These are phyloP conservation scores for Xanthoparmelia taractica DNA, from an alignment of 495 filamentous ascomycete species.

Conservation along the genomic window DNA sequence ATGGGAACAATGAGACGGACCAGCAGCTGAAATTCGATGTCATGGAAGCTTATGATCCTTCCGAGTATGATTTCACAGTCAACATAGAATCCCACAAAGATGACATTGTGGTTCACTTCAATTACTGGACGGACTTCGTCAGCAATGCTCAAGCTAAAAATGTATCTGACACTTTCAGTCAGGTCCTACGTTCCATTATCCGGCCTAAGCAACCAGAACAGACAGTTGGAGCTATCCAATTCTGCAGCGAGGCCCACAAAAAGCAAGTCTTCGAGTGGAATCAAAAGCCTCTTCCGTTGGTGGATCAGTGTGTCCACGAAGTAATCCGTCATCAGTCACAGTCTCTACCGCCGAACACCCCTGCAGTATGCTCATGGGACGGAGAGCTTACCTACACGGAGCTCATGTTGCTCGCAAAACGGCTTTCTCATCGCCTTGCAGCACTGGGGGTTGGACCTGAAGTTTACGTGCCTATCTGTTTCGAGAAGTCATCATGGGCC, in stretches of 20 bases:
- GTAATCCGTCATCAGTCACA: constrained; percentile 32
- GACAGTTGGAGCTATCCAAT: constrained; percentile 32
- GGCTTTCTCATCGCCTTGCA: constrained; percentile 18
- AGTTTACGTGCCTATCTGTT: constrained; percentile 28
- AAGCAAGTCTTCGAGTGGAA: constrained; percentile 37
- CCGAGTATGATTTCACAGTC: constrained; percentile 48
- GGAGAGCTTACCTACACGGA: constrained; percentile 21
- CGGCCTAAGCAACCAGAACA: constrained; percentile 7
- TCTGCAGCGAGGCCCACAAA: constrained; percentile 30
- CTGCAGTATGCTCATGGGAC: constrained; percentile 25
- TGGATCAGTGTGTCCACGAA: constrained; percentile 33
- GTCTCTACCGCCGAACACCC: constrained; percentile 10
- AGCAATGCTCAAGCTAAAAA: constrained; percentile 33
- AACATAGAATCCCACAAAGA: constrained; percentile 46
- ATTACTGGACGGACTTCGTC: constrained; percentile 35
- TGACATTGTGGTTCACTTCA: constrained; percentile 34
- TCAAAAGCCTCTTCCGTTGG: constrained; percentile 24
- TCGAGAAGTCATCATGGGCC: constrained; percentile 30
- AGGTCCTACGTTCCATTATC: constrained; percentile 30
- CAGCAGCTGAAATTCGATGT: constrained; percentile 17
- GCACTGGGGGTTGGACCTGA: constrained; percentile 24
- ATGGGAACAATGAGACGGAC: not conserved
- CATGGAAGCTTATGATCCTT: constrained; percentile 26
- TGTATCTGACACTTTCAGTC: constrained; percentile 36
- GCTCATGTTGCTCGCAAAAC: constrained; percentile 27